phyloP scores from a whole-genome alignment of 345 rosid genomes.

The Hibiscus mutabilis region DNA sequence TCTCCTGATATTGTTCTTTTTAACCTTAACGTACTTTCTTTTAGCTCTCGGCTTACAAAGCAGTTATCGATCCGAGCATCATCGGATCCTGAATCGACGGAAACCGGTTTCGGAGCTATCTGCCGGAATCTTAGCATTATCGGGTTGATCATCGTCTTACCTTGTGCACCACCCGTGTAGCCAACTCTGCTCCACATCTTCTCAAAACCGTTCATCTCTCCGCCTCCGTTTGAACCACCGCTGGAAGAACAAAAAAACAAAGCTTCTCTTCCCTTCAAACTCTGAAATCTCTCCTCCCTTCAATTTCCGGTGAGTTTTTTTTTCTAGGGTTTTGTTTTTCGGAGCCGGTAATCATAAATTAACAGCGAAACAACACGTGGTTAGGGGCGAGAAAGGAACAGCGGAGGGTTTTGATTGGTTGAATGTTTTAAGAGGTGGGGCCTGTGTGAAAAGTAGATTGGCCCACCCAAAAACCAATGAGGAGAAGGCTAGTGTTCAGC shows the following conservation, averaged over 20 bases:
- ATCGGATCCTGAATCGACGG: slow-evolving; percentile 22
- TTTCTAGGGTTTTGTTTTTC: background rate
- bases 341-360: slow-evolving; percentile 14
- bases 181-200: slow-evolving; percentile 19
- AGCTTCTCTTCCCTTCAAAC: background rate
- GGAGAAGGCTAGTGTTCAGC: slow-evolving; percentile 1
- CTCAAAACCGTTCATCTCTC: slow-evolving; percentile 22
- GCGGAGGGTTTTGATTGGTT: slow-evolving; percentile 13
- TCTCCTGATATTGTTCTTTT: slow-evolving; percentile 26
- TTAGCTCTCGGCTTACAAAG: slow-evolving; percentile 35
- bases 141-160: slow-evolving; percentile 40
- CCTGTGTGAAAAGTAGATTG: slow-evolving; percentile 3
- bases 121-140: slow-evolving; percentile 77
- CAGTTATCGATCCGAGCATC: slow-evolving; percentile 13
- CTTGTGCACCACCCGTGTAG: slow-evolving; percentile 24
- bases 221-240: background rate
- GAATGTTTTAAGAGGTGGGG: slow-evolving; percentile 17
- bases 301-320: background rate
- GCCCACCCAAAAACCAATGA: background rate
- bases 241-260: background rate
- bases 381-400: slow-evolving; percentile 25
- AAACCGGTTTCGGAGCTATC: slow-evolving; percentile 76
- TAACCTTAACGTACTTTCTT: slow-evolving; percentile 74
- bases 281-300: background rate
- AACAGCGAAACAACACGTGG: slow-evolving; percentile 40